Evolutionary conservation across 2,329 filamentous ascomycete genomes (phyloP), one percentile per base, ranked within the genome.

Genomic region (Ascosphaera apis): DNA sequence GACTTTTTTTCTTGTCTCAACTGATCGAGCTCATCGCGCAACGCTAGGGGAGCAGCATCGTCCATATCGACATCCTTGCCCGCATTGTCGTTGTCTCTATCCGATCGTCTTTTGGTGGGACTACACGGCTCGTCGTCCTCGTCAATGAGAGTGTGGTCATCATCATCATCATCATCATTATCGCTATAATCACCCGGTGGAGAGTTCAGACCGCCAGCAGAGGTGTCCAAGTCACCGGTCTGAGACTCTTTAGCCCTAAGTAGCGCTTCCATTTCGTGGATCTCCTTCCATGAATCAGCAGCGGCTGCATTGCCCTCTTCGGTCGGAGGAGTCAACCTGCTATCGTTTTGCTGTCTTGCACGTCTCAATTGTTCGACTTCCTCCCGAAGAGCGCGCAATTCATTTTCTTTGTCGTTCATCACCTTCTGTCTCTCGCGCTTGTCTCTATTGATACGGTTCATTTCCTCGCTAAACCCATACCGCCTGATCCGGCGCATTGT

Each of bases 381-480:
- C n/a, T 46, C 36, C 28, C 43, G 44, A 27, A 53, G 38, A 4
- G 31, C 37, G 30, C 42, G 42, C 15, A 55, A 33, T 35, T 55
- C 46, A 5, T 46, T 40, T 19, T 53, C 51, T 34, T 51, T 51
- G 30, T 48, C 43, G 23, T 45, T 47, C 12, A 46, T 39, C 30
- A 45, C 34, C 21, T 43, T 44, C 12, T 35, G 39, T 15, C 47
- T 45, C 9, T 41, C 44, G 15, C 51, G 52, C 39, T 53, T 56
- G 37, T 58, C 57, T 4, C 52, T 51, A 28, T 61, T 50, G 27
- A 58, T 51, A 16, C 50, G 45, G 41, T 61, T 61, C 39, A 60
- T 54, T 39, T 62, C 60, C 40, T 61, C 54, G 37, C 60, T 63
- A 33, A 64, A 43, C 3, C 60, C 56, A 36, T 55, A 50, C 9